Percentiles rank a stretch among this genome's conserved stretches.
phyloP scores from a whole-genome alignment of 163 green algal species.

The Coccomyxa subellipsoidea region DNA sequence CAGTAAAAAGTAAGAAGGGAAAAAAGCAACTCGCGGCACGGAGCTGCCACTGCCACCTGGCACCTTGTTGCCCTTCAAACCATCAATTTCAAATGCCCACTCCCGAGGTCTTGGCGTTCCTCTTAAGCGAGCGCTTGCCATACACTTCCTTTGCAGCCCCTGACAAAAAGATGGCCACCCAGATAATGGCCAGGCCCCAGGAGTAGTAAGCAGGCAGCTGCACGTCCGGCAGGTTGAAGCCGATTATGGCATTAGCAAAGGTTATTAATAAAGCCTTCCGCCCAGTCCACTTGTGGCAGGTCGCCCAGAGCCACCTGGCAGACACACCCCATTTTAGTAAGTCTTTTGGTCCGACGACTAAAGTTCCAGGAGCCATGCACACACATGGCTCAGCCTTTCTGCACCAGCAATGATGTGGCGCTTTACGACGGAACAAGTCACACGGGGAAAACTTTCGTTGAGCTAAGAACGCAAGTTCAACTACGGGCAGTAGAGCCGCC shows the following conservation, averaged over 20 bases:
- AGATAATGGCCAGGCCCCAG: constrained; percentile 1
- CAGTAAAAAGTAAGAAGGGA: too few relatives aligned
- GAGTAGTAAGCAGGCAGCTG: neutral
- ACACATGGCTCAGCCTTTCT: too few relatives aligned
- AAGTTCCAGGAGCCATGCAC: too few relatives aligned
- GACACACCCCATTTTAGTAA: too few relatives aligned
- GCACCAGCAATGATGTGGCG: too few relatives aligned
- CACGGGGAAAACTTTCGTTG: too few relatives aligned
- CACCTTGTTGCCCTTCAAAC: neutral
- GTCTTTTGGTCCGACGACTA: too few relatives aligned
- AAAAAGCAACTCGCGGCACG: too few relatives aligned
- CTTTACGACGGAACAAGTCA: too few relatives aligned
- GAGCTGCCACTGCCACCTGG: too few relatives aligned
- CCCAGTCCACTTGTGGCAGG: neutral
- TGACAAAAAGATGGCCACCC: neutral
- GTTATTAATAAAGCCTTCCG: neutral
- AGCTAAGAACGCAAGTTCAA: too few relatives aligned
- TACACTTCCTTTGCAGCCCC: neutral
- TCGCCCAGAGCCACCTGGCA: neutral
- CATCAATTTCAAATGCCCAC: neutral
- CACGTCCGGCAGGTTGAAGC: neutral
- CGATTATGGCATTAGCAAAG: neutral
- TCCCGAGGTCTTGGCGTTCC: neutral
- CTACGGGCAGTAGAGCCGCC: too few relatives aligned
- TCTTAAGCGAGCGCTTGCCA: neutral